phyloP scores from a whole-genome alignment of 2,329 filamentous ascomycete genomes.

The Exophiala spinifera region DNA sequence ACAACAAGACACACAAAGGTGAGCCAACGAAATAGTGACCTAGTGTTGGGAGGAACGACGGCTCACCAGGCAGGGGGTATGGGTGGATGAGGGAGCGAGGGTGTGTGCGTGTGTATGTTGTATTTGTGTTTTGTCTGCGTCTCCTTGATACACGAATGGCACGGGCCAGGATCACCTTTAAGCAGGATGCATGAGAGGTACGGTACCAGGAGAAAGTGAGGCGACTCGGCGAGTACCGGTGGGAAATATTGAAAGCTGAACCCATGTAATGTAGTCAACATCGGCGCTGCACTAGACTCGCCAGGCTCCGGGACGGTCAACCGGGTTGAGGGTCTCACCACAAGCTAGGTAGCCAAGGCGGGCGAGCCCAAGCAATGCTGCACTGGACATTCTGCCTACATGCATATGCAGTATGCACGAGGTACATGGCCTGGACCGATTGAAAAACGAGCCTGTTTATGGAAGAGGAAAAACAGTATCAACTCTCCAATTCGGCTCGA shows the following conservation, averaged over 20 bases:
- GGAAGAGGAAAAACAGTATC: too few species aligned
- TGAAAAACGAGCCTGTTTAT: not conserved
- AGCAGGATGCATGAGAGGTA: constrained; percentile 10
- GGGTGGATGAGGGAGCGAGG: too few species aligned
- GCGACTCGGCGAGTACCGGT: constrained; percentile 8
- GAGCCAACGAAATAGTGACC: not conserved
- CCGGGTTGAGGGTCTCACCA: too few species aligned
- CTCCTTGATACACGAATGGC: not conserved
- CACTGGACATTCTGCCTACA: not conserved
- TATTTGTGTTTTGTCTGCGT: not conserved
- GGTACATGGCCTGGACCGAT: constrained; percentile 1
- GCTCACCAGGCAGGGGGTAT: too few species aligned
- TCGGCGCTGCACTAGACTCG: too few species aligned
- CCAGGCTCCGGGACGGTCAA: too few species aligned
- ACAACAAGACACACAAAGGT: not conserved
- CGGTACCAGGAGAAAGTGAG: constrained; percentile 20
- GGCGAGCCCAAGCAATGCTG: not conserved
- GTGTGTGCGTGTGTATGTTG: too few species aligned
- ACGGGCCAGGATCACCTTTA: constrained; percentile 2
- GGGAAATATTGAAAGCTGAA: not conserved
- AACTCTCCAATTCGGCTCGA: too few species aligned
- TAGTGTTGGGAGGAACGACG: not conserved
- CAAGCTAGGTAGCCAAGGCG: too few species aligned
- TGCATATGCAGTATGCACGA: not conserved
- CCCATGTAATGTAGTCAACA: not conserved